Evolutionary conservation across 2,329 filamentous ascomycete species (phyloP), one percentile per base, ranked within the genome.

Genomic region (Colletotrichum sp.): DNA sequence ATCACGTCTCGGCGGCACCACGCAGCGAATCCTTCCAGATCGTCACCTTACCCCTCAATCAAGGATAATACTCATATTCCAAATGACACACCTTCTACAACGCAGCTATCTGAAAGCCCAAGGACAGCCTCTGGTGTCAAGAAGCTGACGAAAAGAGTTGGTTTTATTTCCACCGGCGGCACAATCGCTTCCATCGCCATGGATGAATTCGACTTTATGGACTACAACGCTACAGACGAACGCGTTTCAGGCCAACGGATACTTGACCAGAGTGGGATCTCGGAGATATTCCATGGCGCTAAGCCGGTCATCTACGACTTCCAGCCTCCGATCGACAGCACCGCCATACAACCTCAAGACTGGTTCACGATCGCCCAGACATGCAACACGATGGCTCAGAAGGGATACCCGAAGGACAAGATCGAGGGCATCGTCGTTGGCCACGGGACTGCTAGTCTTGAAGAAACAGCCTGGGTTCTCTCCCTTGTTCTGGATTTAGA

Each of bases 381-480:
- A 9, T 74, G 72, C 28, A 12, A 21, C 21, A 2, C 5, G 5
- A 16, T 74, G 6, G 34, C 48, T 5, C 12, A 10, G 18, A 52
- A 18, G 26, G 10, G n/a, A 21, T 21, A 13, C n/a, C 43, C 43
- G n/a, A 21, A 52, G n/a, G 43, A 52, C n/a, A 52, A 18, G 26
- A n/a, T 74, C 15, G 4, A 26, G 2, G 72, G 67, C 10, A 72
- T 74, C 3, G 67, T 74, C n/a, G 39, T 74, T 13, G 68, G 60
- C 13, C 72, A 74, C 13, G 72, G 72, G 15, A 74, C 72, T 16
- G 72, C 72, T 13, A 74, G 34, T 34, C 68, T 74, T 5, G 72
- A 74, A 16, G 72, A 74, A 24, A 74, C 72, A 6, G 68, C 67
- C 4, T 74, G 68, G 67, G 15, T 48, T 16, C 43, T 74, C 10